These are phyloP conservation scores for Globisporangium polare DNA, from an alignment of 352 stramenopile species.

Conservation along the genomic window DNA sequence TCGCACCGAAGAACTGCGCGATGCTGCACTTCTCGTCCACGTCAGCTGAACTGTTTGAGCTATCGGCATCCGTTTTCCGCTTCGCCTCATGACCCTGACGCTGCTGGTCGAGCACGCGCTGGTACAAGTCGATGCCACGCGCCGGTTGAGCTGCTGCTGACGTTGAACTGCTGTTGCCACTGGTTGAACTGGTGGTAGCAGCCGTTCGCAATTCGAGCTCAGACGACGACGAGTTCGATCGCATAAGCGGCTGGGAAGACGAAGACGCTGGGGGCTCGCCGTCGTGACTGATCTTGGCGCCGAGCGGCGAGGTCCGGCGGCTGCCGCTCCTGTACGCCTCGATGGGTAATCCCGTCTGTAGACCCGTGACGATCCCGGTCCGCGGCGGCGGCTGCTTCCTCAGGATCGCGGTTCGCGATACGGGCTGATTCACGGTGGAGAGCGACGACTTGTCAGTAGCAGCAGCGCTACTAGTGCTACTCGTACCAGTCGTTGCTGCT, in stretches of 20 bases:
- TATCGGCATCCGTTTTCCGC: background rate
- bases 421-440: background rate
- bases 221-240: slow-evolving; percentile 1
- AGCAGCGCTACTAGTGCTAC: background rate
- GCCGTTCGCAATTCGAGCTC: background rate
- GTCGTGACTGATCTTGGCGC: slow-evolving; percentile 2
- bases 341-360: slow-evolving; percentile 1
- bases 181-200: background rate
- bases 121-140: background rate
- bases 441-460: background rate
- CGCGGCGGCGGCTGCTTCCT: background rate
- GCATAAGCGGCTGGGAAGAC: background rate
- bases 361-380: background rate
- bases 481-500: background rate
- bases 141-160: background rate
- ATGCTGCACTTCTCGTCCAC: slow-evolving; percentile 3
- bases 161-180: background rate
- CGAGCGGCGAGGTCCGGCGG: background rate
- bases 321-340: slow-evolving; percentile 6
- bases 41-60: background rate
- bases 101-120: background rate
- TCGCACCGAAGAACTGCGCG: background rate
- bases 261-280: background rate
- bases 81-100: background rate
- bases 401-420: background rate